Evolutionary conservation across 805 yeast species (phyloP).

Genomic region (Tetrapisispora namnaoensis): DNA sequence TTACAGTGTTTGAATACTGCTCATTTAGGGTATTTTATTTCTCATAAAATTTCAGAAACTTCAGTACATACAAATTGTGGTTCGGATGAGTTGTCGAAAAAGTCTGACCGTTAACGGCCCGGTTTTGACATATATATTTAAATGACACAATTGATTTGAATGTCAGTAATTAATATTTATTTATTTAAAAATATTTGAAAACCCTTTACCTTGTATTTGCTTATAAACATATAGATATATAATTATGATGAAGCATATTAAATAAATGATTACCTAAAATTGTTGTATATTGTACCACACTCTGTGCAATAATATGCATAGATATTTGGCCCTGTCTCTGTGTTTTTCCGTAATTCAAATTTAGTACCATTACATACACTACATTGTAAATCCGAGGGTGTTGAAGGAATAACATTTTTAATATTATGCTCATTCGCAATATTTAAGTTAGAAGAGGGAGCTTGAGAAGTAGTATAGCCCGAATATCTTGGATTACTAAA

Average conservation of each 20-base stretch:
- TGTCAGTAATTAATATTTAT: not conserved
- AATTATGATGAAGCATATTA: no score
- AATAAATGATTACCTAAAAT: slow-evolving; percentile 11
- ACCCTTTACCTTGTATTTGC: no score
- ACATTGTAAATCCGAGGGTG: slow-evolving; percentile 8
- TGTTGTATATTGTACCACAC: slow-evolving; percentile 22
- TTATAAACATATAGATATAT: no score
- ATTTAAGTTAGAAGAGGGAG: not conserved
- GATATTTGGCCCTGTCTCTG: slow-evolving; percentile 6
- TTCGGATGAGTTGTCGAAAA: not conserved
- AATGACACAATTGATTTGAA: no score
- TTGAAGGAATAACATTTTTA: not conserved
- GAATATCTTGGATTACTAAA: not conserved
- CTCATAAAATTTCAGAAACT: not conserved
- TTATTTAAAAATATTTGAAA: no score
- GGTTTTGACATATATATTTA: not conserved
- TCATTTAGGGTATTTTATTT: not conserved
- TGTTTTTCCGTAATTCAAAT: slow-evolving; percentile 9
- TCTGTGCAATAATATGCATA: slow-evolving; percentile 19
- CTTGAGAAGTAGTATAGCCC: not conserved
- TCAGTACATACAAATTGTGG: no score
- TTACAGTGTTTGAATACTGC: no score
- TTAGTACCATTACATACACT: slow-evolving; percentile 23
- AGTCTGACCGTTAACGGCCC: not conserved
- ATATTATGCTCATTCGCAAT: slow-evolving; percentile 1